Conservation (phyloP, 176 grass and related monocot species). For the Musa schizocarpa region DNA sequence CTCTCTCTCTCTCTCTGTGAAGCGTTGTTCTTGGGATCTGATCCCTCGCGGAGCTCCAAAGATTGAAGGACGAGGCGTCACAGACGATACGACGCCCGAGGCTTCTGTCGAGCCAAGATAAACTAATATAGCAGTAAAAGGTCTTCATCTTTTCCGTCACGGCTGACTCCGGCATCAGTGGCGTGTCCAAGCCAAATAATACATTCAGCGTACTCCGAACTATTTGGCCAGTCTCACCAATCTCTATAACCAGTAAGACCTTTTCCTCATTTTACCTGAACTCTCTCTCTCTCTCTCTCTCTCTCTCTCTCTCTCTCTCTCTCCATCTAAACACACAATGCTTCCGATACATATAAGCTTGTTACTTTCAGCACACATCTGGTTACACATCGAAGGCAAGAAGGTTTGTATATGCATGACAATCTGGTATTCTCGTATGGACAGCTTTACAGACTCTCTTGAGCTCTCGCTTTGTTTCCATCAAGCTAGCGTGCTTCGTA, state of each 20-base stretch:
- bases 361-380: neutral
- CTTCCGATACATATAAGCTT: neutral
- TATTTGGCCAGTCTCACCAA: too few species aligned
- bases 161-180: constrained; percentile 17
- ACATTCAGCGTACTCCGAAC: too few species aligned
- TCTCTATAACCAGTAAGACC: constrained; percentile 20
- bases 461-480: too few species aligned
- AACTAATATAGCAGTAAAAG: constrained; percentile 17
- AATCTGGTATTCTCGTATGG: too few species aligned
- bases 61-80: too few species aligned
- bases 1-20: too few species aligned
- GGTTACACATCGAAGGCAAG: neutral
- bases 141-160: neutral
- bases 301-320: neutral
- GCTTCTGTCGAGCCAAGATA: constrained; percentile 22
- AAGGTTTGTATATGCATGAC: neutral
- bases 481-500: too few species aligned
- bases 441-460: too few species aligned
- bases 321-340: neutral
- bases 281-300: neutral
- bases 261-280: neutral
- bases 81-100: constrained; percentile 16
- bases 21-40: too few species aligned
- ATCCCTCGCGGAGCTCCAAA: too few species aligned
- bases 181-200: constrained; percentile 5